These are phyloP conservation scores for Dictyostelium brefeldianum DNA, from an alignment of 78 protist species.

Conservation along the genomic window DNA sequence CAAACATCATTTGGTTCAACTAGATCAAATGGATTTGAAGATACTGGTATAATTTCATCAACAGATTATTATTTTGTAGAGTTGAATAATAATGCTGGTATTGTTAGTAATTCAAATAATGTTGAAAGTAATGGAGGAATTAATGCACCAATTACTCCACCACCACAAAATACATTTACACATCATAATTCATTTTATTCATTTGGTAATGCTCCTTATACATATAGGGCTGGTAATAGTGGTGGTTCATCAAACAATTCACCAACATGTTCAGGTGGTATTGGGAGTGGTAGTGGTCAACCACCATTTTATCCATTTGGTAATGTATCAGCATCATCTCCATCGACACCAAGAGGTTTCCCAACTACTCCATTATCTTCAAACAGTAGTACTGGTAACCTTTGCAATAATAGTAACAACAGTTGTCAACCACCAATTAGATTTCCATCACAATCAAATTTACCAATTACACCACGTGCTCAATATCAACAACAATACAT, in stretches of 20 bases:
- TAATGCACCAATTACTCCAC: background rate
- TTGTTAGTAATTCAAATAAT: background rate
- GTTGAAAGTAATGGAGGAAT: background rate
- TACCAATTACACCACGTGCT: slow-evolving; percentile 19
- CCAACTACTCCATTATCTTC: slow-evolving; percentile 8
- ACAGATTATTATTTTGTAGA: slow-evolving; percentile 23
- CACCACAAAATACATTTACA: background rate
- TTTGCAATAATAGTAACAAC: background rate
- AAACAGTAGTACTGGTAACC: too few relatives aligned
- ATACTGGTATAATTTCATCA: slow-evolving; percentile 10
- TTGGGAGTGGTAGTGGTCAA: background rate
- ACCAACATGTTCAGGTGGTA: background rate
- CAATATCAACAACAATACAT: slow-evolving; percentile 3
- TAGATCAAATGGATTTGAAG: background rate
- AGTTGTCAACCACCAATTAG: slow-evolving; percentile 2
- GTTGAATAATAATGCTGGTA: background rate
- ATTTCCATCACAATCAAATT: slow-evolving; percentile 15
- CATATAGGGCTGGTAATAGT: background rate
- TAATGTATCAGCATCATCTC: background rate
- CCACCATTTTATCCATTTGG: slow-evolving; percentile 4
- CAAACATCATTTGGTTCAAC: slow-evolving; percentile 4
- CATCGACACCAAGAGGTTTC: background rate
- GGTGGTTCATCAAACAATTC: slow-evolving; percentile 20
- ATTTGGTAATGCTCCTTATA: background rate
- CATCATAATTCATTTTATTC: background rate